Evolutionary conservation across 805 yeast genomes (phyloP).

Genomic region (Candida gorgasii): DNA sequence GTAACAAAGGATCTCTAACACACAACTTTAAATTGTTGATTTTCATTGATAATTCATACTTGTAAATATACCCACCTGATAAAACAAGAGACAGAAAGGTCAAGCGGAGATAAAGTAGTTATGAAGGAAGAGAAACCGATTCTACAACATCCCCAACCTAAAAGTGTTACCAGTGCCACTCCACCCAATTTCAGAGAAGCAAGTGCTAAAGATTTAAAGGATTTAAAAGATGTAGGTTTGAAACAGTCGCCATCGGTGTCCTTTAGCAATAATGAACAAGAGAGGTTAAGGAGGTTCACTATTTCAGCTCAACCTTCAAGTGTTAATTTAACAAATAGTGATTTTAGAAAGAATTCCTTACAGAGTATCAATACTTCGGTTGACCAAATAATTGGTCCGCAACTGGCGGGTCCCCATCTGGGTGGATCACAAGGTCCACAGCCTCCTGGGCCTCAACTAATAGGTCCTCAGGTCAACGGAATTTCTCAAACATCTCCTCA

Average conservation of each 20-base stretch:
- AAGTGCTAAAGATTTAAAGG: background rate
- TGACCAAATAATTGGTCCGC: background rate
- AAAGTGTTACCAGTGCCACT: slow-evolving; percentile 1
- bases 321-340: slow-evolving; percentile 22
- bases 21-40: too few species aligned
- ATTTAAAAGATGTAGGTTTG: slow-evolving; percentile 1
- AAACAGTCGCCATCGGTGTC: slow-evolving; percentile 17
- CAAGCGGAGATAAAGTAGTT: background rate
- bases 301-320: slow-evolving; percentile 46
- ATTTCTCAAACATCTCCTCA: slow-evolving; percentile 3
- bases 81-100: too few species aligned
- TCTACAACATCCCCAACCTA: slow-evolving; percentile 12
- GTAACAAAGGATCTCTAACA: background rate
- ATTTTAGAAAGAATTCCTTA: slow-evolving; percentile 6
- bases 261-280: slow-evolving; percentile 38
- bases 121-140: slow-evolving; percentile 8
- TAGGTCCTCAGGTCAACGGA: too few species aligned
- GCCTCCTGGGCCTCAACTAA: background rate
- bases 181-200: slow-evolving; percentile 3
- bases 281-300: slow-evolving; percentile 41
- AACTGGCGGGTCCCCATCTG: background rate
- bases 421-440: background rate
- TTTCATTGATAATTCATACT: too few species aligned
- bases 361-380: slow-evolving; percentile 4
- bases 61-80: too few species aligned